Conservation (phyloP, 2,329 filamentous ascomycete genomes). For the Clarireedia hainanense region DNA sequence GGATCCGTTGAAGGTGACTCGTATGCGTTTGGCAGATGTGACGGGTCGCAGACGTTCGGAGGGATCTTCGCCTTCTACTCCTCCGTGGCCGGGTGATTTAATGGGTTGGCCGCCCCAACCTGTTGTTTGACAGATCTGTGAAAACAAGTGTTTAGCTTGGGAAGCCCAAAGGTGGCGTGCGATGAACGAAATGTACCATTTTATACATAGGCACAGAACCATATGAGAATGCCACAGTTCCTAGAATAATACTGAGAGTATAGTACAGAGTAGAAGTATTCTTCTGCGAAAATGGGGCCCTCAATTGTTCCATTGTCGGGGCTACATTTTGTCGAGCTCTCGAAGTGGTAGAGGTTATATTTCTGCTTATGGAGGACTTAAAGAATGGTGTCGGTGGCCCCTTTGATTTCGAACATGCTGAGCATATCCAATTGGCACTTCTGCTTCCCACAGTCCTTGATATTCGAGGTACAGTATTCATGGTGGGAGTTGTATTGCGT, state of each 20-base stretch:
- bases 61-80: conserved; percentile 52
- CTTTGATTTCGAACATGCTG: conserved; percentile 18
- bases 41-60: conserved; percentile 74
- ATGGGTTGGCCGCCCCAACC: conserved; percentile 92
- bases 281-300: conserved; percentile 55
- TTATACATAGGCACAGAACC: conserved; percentile 83
- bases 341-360: conserved; percentile 21
- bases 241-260: conserved; percentile 67
- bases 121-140: conserved; percentile 71
- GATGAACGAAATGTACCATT: conserved; percentile 47
- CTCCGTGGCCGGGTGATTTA: conserved; percentile 63
- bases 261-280: conserved; percentile 68
- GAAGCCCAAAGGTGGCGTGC: neutral
- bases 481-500: neutral
- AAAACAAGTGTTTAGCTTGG: conserved; percentile 8
- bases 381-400: conserved; percentile 18
- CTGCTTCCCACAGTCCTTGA: conserved; percentile 17
- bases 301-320: conserved; percentile 57
- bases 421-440: conserved; percentile 26
- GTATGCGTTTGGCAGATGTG: conserved; percentile 72
- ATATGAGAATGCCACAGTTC: conserved; percentile 73
- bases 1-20: conserved; percentile 92
- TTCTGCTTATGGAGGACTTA: conserved; percentile 20
- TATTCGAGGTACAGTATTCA: conserved; percentile 17
- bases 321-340: conserved; percentile 27